phyloP scores from a whole-genome alignment of 1,284 basidiomycete species.

The Irpex sp. region DNA sequence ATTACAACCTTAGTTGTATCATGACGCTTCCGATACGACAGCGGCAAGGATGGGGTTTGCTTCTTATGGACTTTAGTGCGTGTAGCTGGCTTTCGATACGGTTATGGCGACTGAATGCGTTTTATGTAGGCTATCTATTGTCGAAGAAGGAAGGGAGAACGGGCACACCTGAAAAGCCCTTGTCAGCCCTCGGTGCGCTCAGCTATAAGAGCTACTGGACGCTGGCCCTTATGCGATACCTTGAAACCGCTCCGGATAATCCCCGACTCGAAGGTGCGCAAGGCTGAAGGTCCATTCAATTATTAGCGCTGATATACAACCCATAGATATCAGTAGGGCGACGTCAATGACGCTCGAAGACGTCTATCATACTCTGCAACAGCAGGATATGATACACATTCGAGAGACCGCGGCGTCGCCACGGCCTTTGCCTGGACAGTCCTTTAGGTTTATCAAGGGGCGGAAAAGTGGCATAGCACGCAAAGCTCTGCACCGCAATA shows the following conservation, averaged over 20 bases:
- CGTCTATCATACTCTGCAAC: constrained; percentile 73
- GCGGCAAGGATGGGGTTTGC: constrained; percentile 91
- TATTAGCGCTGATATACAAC: constrained; percentile 7
- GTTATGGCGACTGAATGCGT: constrained; percentile 3
- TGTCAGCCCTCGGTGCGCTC: constrained; percentile 85
- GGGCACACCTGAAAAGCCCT: constrained; percentile 91
- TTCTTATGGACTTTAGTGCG: constrained; percentile 96
- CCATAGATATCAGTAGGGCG: constrained; percentile 75
- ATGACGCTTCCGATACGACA: constrained; percentile 98
- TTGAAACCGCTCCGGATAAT: constrained; percentile 57
- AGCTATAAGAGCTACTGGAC: constrained; percentile 98
- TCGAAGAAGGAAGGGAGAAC: constrained; percentile 90
- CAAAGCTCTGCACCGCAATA: constrained; percentile 56
- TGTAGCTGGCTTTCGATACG: constrained; percentile 15
- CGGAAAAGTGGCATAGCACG: constrained; percentile 64
- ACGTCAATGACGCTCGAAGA: constrained; percentile 95
- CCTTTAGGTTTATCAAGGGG: constrained; percentile 62
- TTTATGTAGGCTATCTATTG: constrained; percentile 79
- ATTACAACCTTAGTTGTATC: constrained; percentile 98
- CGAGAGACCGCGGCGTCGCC: constrained; percentile 47
- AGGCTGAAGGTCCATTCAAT: neutral
- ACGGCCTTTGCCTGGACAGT: constrained; percentile 66
- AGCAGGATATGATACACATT: constrained; percentile 75
- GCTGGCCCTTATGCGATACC: constrained; percentile 82
- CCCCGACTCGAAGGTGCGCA: constrained; percentile 72